phyloP scores from a whole-genome alignment of 129 eudicot species.

The Pittosporum tobira region DNA sequence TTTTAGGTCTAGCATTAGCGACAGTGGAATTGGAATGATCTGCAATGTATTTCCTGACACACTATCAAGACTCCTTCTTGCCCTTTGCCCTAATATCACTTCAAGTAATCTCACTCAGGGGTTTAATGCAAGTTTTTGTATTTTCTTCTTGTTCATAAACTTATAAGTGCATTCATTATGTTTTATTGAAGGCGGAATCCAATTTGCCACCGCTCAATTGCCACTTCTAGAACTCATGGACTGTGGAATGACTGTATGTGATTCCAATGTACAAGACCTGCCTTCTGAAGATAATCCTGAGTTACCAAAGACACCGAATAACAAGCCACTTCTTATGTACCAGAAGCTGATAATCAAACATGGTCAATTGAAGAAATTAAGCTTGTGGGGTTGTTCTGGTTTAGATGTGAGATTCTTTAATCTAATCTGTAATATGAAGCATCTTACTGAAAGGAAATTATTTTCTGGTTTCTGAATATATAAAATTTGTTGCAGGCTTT shows the following conservation, averaged over 20 bases:
- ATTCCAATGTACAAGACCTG: conserved; percentile 31
- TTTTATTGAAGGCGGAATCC: conserved; percentile 66
- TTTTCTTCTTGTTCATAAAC: conserved; percentile 7
- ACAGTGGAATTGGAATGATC: conserved; percentile 94
- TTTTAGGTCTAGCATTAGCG: conserved; percentile 91
- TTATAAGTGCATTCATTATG: conserved; percentile 1
- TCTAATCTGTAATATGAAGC: neutral
- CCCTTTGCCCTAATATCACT: conserved; percentile 87
- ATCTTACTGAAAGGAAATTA: neutral
- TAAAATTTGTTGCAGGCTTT: conserved; percentile 51
- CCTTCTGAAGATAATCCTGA: conserved; percentile 25
- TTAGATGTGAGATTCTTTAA: conserved; percentile 69
- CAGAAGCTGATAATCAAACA: conserved; percentile 94
- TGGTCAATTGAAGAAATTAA: conserved; percentile 64
- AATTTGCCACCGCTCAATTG: conserved; percentile 91
- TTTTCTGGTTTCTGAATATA: conserved; percentile 10
- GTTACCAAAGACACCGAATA: conserved; percentile 40
- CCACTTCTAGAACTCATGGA: conserved; percentile 94
- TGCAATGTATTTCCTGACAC: conserved; percentile 88
- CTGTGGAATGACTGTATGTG: conserved; percentile 93
- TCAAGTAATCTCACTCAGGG: conserved; percentile 53
- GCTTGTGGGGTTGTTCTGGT: conserved; percentile 98
- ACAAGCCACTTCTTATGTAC: conserved; percentile 45
- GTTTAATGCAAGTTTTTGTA: neutral
- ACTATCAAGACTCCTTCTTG: conserved; percentile 68